Percentiles rank a stretch among this genome's conserved stretches.
phyloP scores from a whole-genome alignment of 2,329 filamentous ascomycete genomes.

The Penicillium concentricum region DNA sequence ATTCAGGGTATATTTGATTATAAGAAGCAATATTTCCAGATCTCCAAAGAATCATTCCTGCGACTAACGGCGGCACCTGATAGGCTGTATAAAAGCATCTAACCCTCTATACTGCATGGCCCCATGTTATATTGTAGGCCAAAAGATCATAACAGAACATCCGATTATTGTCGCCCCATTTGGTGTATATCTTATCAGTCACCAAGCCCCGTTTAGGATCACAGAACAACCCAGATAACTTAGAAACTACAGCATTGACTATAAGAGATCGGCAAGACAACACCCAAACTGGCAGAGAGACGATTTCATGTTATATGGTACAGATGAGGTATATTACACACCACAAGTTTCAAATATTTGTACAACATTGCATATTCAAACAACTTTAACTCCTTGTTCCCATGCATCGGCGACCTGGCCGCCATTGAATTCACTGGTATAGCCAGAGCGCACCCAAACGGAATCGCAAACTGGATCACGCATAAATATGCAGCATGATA shows the following conservation, averaged over 20 bases:
- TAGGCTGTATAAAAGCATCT: background rate
- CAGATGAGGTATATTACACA: background rate
- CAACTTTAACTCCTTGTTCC: slow-evolving; percentile 3
- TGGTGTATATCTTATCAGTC: background rate
- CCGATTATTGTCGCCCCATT: background rate
- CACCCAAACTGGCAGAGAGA: background rate
- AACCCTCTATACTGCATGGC: background rate
- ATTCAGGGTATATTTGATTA: background rate
- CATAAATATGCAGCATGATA: background rate
- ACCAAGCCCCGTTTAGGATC: background rate
- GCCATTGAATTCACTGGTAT: background rate
- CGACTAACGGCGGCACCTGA: background rate
- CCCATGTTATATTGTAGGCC: background rate
- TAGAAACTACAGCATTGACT: background rate
- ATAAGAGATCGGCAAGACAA: background rate
- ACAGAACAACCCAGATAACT: background rate
- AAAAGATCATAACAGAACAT: too few relatives aligned
- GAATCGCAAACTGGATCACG: background rate
- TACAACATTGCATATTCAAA: slow-evolving; percentile 4
- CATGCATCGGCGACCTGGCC: background rate
- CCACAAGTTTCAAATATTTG: slow-evolving; percentile 4
- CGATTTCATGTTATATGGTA: slow-evolving; percentile 7
- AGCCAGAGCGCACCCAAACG: background rate
- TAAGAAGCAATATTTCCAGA: too few relatives aligned
- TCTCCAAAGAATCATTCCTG: background rate